Conservation (phyloP, 2,329 filamentous ascomycete species). For the Furcasterigmium sp. region DNA sequence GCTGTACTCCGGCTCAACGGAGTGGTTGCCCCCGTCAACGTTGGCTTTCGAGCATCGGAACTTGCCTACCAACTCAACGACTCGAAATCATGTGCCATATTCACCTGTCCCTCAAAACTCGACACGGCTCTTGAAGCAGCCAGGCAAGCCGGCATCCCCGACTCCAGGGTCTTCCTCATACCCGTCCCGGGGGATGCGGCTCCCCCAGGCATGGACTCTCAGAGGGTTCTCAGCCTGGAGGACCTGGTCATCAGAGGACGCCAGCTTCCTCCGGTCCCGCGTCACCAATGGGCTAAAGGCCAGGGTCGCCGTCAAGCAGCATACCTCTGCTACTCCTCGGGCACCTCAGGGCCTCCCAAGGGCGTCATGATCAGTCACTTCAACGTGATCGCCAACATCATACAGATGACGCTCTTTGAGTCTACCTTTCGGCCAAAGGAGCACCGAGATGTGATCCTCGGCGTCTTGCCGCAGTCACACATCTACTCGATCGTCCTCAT, state of each 20-base stretch:
- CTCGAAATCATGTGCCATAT: neutral
- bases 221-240: constrained; percentile 58
- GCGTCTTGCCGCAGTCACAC: constrained; percentile 69
- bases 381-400: neutral
- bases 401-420: constrained; percentile 17
- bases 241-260: constrained; percentile 44
- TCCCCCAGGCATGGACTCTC: constrained; percentile 9
- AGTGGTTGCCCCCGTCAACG: constrained; percentile 6
- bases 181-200: constrained; percentile 42
- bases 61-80: constrained; percentile 7
- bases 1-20: constrained; percentile 6
- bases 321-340: constrained; percentile 2
- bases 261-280: constrained; percentile 20
- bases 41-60: constrained; percentile 4
- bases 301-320: neutral
- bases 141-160: constrained; percentile 43
- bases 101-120: constrained; percentile 3
- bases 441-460: constrained; percentile 53
- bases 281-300: constrained; percentile 32
- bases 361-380: constrained; percentile 2
- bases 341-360: constrained; percentile 1
- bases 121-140: too few species aligned
- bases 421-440: constrained; percentile 37
- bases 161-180: constrained; percentile 58
- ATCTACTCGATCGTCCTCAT: neutral